Evolutionary conservation across 345 rosid species (phyloP), one percentile per base, ranked within the genome.

Genomic region (Populus ilicifolia): DNA sequence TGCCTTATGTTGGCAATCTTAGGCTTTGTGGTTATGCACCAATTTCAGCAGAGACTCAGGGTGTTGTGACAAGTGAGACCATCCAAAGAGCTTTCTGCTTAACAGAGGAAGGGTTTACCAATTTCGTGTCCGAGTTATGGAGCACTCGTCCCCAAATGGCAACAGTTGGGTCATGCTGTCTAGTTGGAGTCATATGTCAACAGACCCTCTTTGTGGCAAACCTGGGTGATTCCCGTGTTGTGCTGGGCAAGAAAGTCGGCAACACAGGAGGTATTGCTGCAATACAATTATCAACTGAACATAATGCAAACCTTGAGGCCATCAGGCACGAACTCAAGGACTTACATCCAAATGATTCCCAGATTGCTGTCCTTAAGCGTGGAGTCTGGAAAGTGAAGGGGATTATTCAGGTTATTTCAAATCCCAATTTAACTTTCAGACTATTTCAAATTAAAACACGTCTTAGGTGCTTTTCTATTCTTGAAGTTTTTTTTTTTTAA

Each of bases 331-430:
- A 94, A 83, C 97, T 94, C 39, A 88, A 83, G 85, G 95, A 88
- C 70, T 84, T 86, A 27, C 98, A 93, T 81, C 98, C 98, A 35
- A 77, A 87, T 87, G 99, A 95, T 83, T 91, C 97, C 0, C 91
- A 93, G 78, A 91, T 93, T 29, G 98, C 93, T 76, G 91, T 90
- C 74, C 89, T 85, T 50, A 93, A 75, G 84, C 98, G 89, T 83
- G 99, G 97, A 73, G 94, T 90, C 78, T 95, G 99, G 98, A 89
- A 94, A 85, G 97, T 95, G n/a, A 95, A 90, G 79, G 97, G 99
- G 67, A 86, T 91, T 44, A 95, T 95, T 81, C 99, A 95, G 98
- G 98, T 91, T 71, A 27, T 5, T 80, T 79, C 75, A 69, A 38
- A 18, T 36, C 79, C 43, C 41, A 43, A n/a, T 75, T 54, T 17